A percentile compares a stretch with the other conserved stretches of the same genome.
phyloP scores from a whole-genome alignment of 2,329 filamentous ascomycete species.

The Ceratocystis destructans region DNA sequence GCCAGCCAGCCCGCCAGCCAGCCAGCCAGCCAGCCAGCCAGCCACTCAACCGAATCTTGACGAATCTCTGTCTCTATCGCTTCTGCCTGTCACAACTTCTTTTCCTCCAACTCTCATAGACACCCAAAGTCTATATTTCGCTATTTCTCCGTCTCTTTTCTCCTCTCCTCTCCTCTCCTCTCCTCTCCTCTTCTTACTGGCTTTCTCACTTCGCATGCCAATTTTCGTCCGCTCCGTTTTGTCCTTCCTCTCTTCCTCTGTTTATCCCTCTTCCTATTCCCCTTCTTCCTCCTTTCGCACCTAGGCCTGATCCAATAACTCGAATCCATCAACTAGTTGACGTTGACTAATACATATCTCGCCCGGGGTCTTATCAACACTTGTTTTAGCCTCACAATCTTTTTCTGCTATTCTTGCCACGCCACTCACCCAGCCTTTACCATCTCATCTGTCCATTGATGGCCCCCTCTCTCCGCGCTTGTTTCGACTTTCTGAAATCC shows the following conservation, averaged over 20 bases:
- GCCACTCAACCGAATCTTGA: background rate
- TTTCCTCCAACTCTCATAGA: background rate
- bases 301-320: background rate
- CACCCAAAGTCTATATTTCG: background rate
- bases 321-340: background rate
- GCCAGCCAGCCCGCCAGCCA: background rate
- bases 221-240: background rate
- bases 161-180: background rate
- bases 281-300: background rate
- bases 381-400: background rate
- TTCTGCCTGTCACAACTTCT: background rate
- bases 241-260: background rate
- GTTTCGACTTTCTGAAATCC: background rate
- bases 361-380: background rate
- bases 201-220: too few relatives aligned
- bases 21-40: too few relatives aligned
- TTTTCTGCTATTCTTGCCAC: slow-evolving; percentile 1
- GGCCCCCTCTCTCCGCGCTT: background rate
- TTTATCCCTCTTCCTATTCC: background rate
- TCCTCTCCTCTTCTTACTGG: background rate
- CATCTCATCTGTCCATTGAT: too few relatives aligned
- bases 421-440: background rate
- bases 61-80: background rate
- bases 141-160: background rate
- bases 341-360: background rate